Evolutionary conservation across 2,329 filamentous ascomycete species (phyloP), one percentile per base, ranked within the genome.

Genomic region (Cercospora beticola): DNA sequence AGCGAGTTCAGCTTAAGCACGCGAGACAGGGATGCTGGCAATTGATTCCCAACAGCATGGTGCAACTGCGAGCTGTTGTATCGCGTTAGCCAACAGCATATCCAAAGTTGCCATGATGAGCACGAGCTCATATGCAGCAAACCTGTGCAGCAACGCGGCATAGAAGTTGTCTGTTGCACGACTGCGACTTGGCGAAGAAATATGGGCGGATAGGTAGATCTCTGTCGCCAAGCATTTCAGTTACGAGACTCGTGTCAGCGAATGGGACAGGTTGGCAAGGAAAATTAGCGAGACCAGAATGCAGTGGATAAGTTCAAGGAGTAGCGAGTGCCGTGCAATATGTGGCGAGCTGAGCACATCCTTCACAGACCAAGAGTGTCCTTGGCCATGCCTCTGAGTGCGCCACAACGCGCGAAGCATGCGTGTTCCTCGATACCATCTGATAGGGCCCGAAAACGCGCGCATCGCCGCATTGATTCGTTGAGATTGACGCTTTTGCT

Each of bases 1-100:
- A 59, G 56, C 56, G 56, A 59, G 56, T 59, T 59, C 56, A 59
- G 56, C 56, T 59, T 59, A 23, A 36, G 56, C 28, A 59, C 31
- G 56, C 56, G 56, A 59, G 31, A 59, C 56, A 59, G 56, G 56
- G 56, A 28, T 59, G 56, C 18, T 33, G 56, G 56, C 56, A 23
- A 59, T 31, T 28, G 56, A 59, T 36, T 36, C 31, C 56, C 28
- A 59, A 36, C 56, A 36, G 18, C 56, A 59, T 59, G 56, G 56
- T 23, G 56, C 56, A 36, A 36, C 28, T n/a, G 30, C 56, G 30
- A 16, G 31, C 56, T 59, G 56, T 59, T 36, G 56, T 59, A 36
- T 59, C 18, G 36, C 56, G 56, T 33, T 36, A 9, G 30, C 30
- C 56, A 36, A 59, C 56, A 59, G 56, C 56, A 36, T 59, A 59